Evolutionary conservation across 805 yeast species (phyloP), one percentile per base, ranked within the genome.

Genomic region (Lipomyces lipofer): DNA sequence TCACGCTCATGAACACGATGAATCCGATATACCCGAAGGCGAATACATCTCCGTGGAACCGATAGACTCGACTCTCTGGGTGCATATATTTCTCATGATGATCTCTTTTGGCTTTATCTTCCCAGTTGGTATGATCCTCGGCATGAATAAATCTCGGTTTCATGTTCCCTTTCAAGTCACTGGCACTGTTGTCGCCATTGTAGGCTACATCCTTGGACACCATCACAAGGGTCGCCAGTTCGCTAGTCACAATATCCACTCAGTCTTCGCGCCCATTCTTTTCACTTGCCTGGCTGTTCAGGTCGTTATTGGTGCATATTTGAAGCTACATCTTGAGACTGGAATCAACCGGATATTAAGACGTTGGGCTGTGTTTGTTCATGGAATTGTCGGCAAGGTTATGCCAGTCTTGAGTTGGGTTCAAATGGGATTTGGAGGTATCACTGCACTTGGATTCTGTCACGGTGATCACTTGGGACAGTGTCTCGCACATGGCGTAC

Each of bases 381-480:
- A 73, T 52, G 69, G 73, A 4, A 51, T 69, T n/a, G 40, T 66
- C 30, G 71, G 74, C 58, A 62, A 56, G 43, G 17, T 59, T 19
- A 49, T 63, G 43, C 78, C 78, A 5, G 59, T 73, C 5, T 58
- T 73, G 27, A 94, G 95, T 7, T 88, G 95, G 86, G 84, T 90
- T 8, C 83, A 88, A 60, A 78, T 81, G 29, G 83, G 90, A 48
- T 72, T 92, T 72, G 92, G 95, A 0, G 88, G 92, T 4, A 84
- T 88, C 43, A 86, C 96, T 1, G 67, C 90, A 59, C 80, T 88
- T 60, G 97, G 96, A 1, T 92, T 90, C 70, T 92, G 98, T 71
- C 83, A 88, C 63, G 86, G 79, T 4, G 76, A 69, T 32, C 94
- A 88, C 64, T 83, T 95, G 0, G 98, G 98, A 22, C 98, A 92